These are phyloP conservation scores for Ogataea pilisensis DNA, from an alignment of 805 yeast genomes.

Conservation along the genomic window DNA sequence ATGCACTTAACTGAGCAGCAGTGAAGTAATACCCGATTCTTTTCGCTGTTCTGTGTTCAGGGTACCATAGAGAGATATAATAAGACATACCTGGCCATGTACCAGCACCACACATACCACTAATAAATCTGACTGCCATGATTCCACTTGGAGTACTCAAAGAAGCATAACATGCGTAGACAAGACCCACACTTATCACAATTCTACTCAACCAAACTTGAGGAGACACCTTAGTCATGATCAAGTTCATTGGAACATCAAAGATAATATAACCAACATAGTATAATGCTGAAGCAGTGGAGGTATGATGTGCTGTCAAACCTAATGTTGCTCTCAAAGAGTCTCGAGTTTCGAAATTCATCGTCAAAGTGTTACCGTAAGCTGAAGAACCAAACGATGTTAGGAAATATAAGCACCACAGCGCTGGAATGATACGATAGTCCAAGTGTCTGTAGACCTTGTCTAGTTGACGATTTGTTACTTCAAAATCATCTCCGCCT, in stretches of 20 bases:
- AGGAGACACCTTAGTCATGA: slow-evolving; percentile 80
- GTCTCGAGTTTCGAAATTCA: slow-evolving; percentile 62
- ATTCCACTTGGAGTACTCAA: slow-evolving; percentile 54
- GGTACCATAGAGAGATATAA: slow-evolving; percentile 81
- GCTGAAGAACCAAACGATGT: slow-evolving; percentile 76
- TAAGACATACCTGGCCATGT: slow-evolving; percentile 90
- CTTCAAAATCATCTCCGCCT: not conserved
- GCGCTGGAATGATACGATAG: slow-evolving; percentile 70
- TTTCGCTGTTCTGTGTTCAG: slow-evolving; percentile 67
- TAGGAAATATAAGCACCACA: slow-evolving; percentile 75
- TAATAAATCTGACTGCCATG: slow-evolving; percentile 65
- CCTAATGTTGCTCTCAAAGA: slow-evolving; percentile 51
- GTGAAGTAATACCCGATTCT: slow-evolving; percentile 87
- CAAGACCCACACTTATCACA: slow-evolving; percentile 71
- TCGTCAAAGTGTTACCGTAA: slow-evolving; percentile 75
- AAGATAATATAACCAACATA: slow-evolving; percentile 80
- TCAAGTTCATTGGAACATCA: slow-evolving; percentile 83
- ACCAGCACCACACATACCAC: slow-evolving; percentile 80
- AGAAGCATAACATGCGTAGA: slow-evolving; percentile 69
- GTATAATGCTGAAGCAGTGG: slow-evolving; percentile 76
- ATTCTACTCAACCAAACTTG: slow-evolving; percentile 83
- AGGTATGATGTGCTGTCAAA: slow-evolving; percentile 51
- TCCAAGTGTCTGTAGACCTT: slow-evolving; percentile 61
- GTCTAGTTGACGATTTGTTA: slow-evolving; percentile 35
- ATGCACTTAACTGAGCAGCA: slow-evolving; percentile 87